Conservation (phyloP, 2,329 filamentous ascomycete genomes). For the Ceratocystis albifundus region DNA sequence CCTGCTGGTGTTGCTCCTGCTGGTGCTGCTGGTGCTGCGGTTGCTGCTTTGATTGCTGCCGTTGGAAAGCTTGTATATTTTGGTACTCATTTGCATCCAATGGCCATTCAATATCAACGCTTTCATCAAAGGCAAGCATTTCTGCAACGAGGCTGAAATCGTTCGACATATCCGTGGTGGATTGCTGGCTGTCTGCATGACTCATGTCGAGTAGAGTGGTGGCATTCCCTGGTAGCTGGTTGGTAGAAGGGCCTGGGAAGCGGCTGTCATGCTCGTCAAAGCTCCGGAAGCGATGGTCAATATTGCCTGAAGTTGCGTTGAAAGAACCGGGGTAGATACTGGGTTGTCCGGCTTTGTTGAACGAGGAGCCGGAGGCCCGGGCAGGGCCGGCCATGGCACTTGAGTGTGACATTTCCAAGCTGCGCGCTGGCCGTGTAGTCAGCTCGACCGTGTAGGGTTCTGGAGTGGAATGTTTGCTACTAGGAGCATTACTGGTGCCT, state of each 20-base stretch:
- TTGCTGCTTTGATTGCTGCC: background rate
- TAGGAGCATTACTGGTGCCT: background rate
- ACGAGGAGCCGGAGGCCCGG: background rate
- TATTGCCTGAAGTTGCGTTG: too few species aligned
- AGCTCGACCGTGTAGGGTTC: background rate
- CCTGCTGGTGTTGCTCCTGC: too few species aligned
- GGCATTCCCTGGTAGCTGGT: background rate
- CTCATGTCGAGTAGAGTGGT: background rate
- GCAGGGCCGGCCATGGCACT: background rate
- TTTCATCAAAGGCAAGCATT: background rate
- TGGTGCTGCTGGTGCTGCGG: too few species aligned
- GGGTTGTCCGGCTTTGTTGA: background rate
- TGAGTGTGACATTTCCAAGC: background rate
- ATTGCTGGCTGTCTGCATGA: background rate
- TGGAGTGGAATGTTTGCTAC: background rate
- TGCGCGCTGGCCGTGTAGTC: background rate
- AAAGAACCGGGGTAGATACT: background rate
- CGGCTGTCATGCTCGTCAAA: background rate
- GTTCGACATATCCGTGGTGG: background rate
- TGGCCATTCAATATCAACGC: background rate
- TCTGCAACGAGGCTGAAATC: background rate
- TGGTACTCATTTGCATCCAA: background rate
- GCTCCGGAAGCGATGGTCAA: background rate
- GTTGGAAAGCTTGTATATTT: background rate
- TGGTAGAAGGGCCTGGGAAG: background rate